A percentile compares a stretch with the other conserved stretches of the same genome.
phyloP scores from a whole-genome alignment of 2,329 filamentous ascomycete species.

The Coniella lustricola region DNA sequence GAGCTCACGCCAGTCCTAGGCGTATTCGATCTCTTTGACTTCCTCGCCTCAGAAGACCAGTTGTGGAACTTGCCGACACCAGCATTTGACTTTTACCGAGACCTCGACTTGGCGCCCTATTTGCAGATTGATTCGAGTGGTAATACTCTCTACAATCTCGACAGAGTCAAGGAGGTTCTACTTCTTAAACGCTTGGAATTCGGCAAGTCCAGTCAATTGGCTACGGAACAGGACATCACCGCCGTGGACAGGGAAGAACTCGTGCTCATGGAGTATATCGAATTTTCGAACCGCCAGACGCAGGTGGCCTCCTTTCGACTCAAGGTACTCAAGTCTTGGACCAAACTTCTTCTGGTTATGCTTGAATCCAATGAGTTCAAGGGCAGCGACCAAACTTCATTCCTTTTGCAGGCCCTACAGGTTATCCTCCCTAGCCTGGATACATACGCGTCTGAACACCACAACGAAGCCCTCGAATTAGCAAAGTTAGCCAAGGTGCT shows the following conservation, averaged over 20 bases:
- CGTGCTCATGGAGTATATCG: conserved; percentile 53
- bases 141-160: conserved; percentile 58
- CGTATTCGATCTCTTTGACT: conserved; percentile 91
- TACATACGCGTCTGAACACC: conserved; percentile 60
- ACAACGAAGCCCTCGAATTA: conserved; percentile 65
- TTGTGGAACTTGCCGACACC: conserved; percentile 44
- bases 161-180: conserved; percentile 67
- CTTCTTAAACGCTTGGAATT: conserved; percentile 60
- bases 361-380: conserved; percentile 77
- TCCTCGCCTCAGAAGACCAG: conserved; percentile 52
- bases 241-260: conserved; percentile 52
- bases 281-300: conserved; percentile 56
- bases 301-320: conserved; percentile 52
- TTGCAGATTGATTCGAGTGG: conserved; percentile 51
- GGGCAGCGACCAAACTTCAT: conserved; percentile 61
- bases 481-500: conserved; percentile 69
- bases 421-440: conserved; percentile 85
- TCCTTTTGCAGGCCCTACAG: conserved; percentile 81
- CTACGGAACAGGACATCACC: conserved; percentile 41
- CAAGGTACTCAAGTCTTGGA: conserved; percentile 73
- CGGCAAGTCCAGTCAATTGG: conserved; percentile 40
- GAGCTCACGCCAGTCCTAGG: conserved; percentile 62
- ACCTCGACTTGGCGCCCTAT: conserved; percentile 62
- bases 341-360: conserved; percentile 75
- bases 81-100: conserved; percentile 51